These are phyloP conservation scores for Halenospora varia DNA, from an alignment of 495 filamentous ascomycete genomes.

Conservation along the genomic window DNA sequence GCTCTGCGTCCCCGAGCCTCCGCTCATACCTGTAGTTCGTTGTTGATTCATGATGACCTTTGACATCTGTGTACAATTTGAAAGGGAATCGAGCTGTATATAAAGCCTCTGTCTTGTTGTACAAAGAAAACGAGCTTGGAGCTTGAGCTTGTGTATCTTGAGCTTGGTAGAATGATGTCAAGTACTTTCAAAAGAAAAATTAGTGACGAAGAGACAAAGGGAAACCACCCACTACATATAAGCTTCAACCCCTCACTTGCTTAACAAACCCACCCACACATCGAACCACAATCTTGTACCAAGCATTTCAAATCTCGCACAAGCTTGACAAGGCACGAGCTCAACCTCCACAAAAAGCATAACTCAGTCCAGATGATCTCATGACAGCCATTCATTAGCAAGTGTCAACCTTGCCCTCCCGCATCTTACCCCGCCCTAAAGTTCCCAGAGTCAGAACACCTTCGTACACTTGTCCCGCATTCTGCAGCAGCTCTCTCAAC, in stretches of 20 bases:
- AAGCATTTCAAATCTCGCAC: too few species aligned
- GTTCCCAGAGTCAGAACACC: too few species aligned
- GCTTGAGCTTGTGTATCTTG: too few species aligned
- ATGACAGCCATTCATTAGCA: neutral
- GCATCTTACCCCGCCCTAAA: too few species aligned
- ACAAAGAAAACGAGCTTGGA: too few species aligned
- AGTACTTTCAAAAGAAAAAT: neutral
- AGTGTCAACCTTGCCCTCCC: neutral
- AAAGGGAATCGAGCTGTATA: neutral
- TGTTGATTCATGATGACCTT: neutral
- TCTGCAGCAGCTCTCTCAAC: too few species aligned
- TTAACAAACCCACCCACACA: too few species aligned
- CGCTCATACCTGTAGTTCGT: constrained; percentile 4
- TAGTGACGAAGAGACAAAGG: neutral
- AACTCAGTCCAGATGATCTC: constrained; percentile 1
- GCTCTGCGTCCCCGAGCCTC: constrained; percentile 8
- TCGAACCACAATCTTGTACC: too few species aligned
- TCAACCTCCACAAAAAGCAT: constrained; percentile 4
- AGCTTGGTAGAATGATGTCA: too few species aligned
- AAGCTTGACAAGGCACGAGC: neutral
- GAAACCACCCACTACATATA: neutral
- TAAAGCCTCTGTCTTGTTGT: neutral
- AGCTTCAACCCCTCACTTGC: neutral
- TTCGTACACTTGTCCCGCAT: too few species aligned
- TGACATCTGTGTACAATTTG: neutral